These are phyloP conservation scores for Cyathus striatus DNA, from an alignment of 768 basidiomycete species.

Conservation along the genomic window DNA sequence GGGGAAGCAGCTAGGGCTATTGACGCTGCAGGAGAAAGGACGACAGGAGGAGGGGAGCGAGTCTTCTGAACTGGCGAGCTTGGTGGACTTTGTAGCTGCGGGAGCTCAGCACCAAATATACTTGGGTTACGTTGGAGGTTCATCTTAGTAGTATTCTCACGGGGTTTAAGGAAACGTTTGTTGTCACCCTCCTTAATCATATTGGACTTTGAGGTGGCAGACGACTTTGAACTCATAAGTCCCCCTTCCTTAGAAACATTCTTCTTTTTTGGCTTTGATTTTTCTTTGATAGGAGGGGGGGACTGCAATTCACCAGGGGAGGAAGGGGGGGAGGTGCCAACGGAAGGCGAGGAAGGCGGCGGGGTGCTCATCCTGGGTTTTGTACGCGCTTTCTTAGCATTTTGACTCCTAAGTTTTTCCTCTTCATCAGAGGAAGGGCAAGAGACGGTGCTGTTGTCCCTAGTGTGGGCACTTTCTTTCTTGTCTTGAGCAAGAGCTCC, in stretches of 20 bases:
- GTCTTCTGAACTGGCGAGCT: conserved; percentile 7
- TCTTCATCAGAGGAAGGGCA: conserved; percentile 72
- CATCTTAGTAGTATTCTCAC: conserved; percentile 20
- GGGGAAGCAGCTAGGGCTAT: conserved; percentile 8
- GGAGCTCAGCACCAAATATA: conserved; percentile 64
- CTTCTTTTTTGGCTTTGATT: background rate
- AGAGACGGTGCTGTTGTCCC: conserved; percentile 27
- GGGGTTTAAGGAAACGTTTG: no score
- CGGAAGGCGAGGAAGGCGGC: conserved; percentile 14
- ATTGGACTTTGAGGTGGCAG: no score
- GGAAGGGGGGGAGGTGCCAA: conserved; percentile 8
- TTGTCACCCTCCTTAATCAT: no score
- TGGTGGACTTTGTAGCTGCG: conserved; percentile 24
- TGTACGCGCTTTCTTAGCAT: conserved; percentile 56
- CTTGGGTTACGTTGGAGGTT: conserved; percentile 57
- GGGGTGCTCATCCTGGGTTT: conserved; percentile 14
- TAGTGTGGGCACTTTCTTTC: conserved; percentile 14
- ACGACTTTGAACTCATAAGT: conserved; percentile 18
- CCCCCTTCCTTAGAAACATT: conserved; percentile 4
- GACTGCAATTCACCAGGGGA: conserved; percentile 9
- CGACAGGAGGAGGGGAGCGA: conserved; percentile 12
- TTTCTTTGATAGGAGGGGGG: background rate
- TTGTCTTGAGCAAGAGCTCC: conserved; percentile 32
- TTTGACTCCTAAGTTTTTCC: conserved; percentile 55
- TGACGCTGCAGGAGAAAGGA: conserved; percentile 4